Percentiles rank a stretch among this genome's conserved stretches.
Conservation (phyloP, 352 stramenopile species). For the Phytophthora pistaciae region DNA sequence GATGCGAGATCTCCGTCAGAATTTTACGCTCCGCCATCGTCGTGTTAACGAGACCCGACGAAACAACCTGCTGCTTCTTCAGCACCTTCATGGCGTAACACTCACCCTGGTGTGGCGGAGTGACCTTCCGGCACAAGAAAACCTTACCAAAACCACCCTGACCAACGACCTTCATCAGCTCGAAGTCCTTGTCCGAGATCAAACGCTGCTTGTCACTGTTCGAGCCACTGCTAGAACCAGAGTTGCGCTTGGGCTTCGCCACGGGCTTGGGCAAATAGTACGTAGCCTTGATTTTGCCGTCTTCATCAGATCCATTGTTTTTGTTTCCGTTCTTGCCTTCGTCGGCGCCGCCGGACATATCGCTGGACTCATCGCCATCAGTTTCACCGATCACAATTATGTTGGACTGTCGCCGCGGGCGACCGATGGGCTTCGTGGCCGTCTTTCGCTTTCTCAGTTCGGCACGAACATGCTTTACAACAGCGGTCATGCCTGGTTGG, state of each 20-base stretch:
- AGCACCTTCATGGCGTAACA: conserved; percentile 99
- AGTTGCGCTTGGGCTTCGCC: conserved; percentile 47
- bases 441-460: conserved; percentile 68
- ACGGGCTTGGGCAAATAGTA: conserved; percentile 88
- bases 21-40: conserved; percentile 95
- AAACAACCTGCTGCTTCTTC: conserved; percentile 94
- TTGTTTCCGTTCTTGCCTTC: conserved; percentile 54
- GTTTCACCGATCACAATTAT: conserved; percentile 90
- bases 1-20: conserved; percentile 92
- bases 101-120: conserved; percentile 85
- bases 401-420: conserved; percentile 77
- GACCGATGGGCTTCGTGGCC: conserved; percentile 33
- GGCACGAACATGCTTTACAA: conserved; percentile 80
- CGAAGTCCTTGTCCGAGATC: conserved; percentile 94
- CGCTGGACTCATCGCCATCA: conserved; percentile 76
- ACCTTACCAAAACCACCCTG: conserved; percentile 98
- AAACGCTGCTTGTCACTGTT: conserved; percentile 39
- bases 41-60: conserved; percentile 93
- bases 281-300: conserved; percentile 67
- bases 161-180: conserved; percentile 97
- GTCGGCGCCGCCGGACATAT: conserved; percentile 70
- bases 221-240: conserved; percentile 26
- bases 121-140: conserved; percentile 97
- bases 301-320: conserved; percentile 31
- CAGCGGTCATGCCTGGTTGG: conserved; percentile 85